A percentile compares a stretch with the other conserved stretches of the same genome.
Evolutionary conservation across 768 basidiomycete genomes (phyloP).

Genomic region (Candolleomyces efflorescens): DNA sequence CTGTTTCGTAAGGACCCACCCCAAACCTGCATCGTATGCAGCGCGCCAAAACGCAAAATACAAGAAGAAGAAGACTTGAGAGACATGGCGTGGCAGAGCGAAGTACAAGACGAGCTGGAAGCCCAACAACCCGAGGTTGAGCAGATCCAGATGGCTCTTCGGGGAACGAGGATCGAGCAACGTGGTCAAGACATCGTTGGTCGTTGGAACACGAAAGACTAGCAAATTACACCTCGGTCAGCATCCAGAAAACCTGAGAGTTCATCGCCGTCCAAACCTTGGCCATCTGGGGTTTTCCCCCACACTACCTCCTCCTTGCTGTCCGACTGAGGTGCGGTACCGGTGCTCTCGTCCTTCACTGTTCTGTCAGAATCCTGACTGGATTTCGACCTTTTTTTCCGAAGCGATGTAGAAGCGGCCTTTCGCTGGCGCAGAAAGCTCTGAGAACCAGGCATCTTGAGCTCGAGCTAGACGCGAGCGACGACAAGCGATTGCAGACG

Average conservation of each 20-base stretch:
- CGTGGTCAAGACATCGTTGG: slow-evolving; percentile 83
- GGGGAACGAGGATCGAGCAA: slow-evolving; percentile 79
- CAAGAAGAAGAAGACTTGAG: slow-evolving; percentile 71
- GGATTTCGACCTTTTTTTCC: background rate
- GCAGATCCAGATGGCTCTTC: slow-evolving; percentile 84
- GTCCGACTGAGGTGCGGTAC: slow-evolving; percentile 10
- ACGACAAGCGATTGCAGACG: slow-evolving; percentile 7
- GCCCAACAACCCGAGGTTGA: slow-evolving; percentile 78
- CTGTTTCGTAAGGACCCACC: slow-evolving; percentile 91
- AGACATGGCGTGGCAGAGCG: slow-evolving; percentile 49
- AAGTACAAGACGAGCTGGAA: slow-evolving; percentile 75
- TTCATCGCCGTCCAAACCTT: slow-evolving; percentile 44
- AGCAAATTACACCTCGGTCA: slow-evolving; percentile 9
- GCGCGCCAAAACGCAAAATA: slow-evolving; percentile 94
- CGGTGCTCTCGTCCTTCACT: slow-evolving; percentile 11
- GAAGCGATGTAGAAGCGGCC: slow-evolving; percentile 1
- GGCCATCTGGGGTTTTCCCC: slow-evolving; percentile 81
- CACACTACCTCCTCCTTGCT: slow-evolving; percentile 61
- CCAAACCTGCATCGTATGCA: slow-evolving; percentile 90
- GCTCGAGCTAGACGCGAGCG: slow-evolving; percentile 3
- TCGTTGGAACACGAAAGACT: slow-evolving; percentile 94
- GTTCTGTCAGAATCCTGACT: slow-evolving; percentile 11
- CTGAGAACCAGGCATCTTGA: slow-evolving; percentile 6
- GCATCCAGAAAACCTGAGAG: slow-evolving; percentile 1
- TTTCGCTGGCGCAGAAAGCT: slow-evolving; percentile 30